Evolutionary conservation across 2,329 filamentous ascomycete genomes (phyloP).

Genomic region (Aspergillus sp.): DNA sequence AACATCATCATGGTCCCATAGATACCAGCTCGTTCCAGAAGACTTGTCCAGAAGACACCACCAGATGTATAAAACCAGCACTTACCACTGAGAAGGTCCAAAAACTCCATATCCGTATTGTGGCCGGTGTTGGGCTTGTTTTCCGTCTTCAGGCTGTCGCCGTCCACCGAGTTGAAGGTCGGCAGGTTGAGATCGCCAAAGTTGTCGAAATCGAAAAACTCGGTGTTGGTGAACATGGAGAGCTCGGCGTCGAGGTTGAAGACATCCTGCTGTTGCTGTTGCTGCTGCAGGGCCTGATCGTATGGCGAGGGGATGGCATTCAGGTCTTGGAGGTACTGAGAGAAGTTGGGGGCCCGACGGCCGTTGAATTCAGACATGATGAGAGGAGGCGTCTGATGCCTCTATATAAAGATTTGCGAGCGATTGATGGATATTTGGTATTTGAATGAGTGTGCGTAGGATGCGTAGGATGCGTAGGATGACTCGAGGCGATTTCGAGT

Average conservation of each 20-base stretch:
- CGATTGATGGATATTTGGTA: neutral
- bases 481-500: too few species aligned
- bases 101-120: conserved; percentile 37
- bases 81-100: conserved; percentile 45
- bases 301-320: conserved; percentile 69
- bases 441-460: neutral
- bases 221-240: conserved; percentile 76
- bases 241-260: conserved; percentile 70
- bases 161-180: conserved; percentile 31
- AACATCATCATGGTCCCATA: neutral
- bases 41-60: neutral
- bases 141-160: conserved; percentile 25
- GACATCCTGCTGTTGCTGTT: conserved; percentile 60
- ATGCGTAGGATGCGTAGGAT: neutral
- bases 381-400: conserved; percentile 9
- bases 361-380: conserved; percentile 72
- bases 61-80: conserved; percentile 11
- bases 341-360: conserved; percentile 81
- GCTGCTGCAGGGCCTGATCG: conserved; percentile 57
- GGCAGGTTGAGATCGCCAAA: conserved; percentile 35
- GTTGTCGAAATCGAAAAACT: conserved; percentile 75
- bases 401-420: conserved; percentile 2
- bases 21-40: conserved; percentile 4
- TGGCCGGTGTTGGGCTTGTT: conserved; percentile 21
- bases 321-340: conserved; percentile 82